Evolutionary conservation across 2,329 filamentous ascomycete species (phyloP).

Genomic region (Cladophialophora bantiana): DNA sequence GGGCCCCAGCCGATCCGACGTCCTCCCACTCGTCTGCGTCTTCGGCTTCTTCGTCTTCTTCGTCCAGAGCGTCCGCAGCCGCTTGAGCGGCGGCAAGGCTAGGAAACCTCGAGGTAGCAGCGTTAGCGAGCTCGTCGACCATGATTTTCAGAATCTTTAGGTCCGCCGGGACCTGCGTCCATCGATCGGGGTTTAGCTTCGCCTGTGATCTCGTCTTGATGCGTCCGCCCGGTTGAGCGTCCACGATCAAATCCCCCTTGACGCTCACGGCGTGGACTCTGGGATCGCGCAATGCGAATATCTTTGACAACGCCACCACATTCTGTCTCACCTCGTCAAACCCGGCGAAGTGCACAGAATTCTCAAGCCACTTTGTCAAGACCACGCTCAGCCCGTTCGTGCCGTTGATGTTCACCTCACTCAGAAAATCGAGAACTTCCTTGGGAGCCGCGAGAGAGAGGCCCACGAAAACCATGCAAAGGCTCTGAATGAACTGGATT

Average conservation of each 20-base stretch:
- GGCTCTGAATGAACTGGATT: constrained; percentile 89
- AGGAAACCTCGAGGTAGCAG: constrained; percentile 65
- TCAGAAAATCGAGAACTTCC: constrained; percentile 91
- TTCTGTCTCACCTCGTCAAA: constrained; percentile 98
- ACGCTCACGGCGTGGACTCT: constrained; percentile 81
- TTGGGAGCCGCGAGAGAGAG: constrained; percentile 82
- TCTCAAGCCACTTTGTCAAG: constrained; percentile 93
- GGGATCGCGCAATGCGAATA: constrained; percentile 85
- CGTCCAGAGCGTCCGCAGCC: constrained; percentile 66
- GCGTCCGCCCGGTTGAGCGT: constrained; percentile 62
- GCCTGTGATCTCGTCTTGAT: constrained; percentile 96
- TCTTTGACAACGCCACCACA: constrained; percentile 88
- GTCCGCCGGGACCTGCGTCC: constrained; percentile 82
- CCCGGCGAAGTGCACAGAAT: constrained; percentile 95
- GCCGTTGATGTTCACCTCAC: constrained; percentile 78
- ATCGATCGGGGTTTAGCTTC: constrained; percentile 87
- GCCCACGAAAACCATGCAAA: constrained; percentile 93
- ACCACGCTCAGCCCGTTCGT: constrained; percentile 85
- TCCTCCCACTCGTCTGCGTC: constrained; percentile 91
- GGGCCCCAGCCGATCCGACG: constrained; percentile 66
- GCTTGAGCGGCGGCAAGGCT: constrained; percentile 63
- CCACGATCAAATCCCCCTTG: constrained; percentile 88
- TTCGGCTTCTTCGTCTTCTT: constrained; percentile 61
- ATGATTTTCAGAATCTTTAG: constrained; percentile 97
- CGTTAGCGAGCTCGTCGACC: constrained; percentile 86